Evolutionary conservation across 176 grass and related monocot genomes (phyloP).

Genomic region (Aegilops umbellulata): DNA sequence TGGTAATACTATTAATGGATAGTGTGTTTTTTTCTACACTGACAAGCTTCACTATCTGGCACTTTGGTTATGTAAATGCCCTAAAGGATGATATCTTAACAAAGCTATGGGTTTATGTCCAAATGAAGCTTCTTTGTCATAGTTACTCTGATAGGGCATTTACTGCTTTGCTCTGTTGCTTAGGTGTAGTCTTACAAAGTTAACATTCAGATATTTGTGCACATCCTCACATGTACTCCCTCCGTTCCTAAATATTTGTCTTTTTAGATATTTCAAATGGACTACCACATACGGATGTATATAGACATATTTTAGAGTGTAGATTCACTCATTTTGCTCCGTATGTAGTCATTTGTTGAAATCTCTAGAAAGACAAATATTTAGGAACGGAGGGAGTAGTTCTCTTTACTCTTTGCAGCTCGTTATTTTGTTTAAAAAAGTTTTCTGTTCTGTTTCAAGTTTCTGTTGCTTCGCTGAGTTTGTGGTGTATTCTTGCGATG

Average conservation of each 20-base stretch:
- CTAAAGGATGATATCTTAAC: constrained; percentile 36
- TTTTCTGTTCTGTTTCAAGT: background rate
- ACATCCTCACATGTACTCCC: background rate
- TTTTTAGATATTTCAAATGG: too few relatives aligned
- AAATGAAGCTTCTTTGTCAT: constrained; percentile 47
- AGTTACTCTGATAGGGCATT: constrained; percentile 63
- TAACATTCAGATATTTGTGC: background rate
- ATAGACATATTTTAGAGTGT: too few relatives aligned
- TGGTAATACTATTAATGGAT: background rate
- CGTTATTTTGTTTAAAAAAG: background rate
- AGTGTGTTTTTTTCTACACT: background rate
- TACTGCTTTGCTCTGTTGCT: background rate
- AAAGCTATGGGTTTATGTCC: constrained; percentile 41
- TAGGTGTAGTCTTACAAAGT: background rate
- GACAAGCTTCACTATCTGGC: background rate
- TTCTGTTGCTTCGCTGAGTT: background rate
- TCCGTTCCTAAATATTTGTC: too few relatives aligned
- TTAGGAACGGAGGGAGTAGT: too few relatives aligned
- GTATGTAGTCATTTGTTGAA: too few relatives aligned
- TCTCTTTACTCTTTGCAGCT: background rate
- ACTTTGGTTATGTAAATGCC: background rate
- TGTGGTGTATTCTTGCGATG: background rate
- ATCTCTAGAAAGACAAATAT: too few relatives aligned
- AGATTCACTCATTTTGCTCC: too few relatives aligned
- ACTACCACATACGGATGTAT: too few relatives aligned